Conservation (phyloP, 352 stramenopile species). For the Pythium guiyangense region DNA sequence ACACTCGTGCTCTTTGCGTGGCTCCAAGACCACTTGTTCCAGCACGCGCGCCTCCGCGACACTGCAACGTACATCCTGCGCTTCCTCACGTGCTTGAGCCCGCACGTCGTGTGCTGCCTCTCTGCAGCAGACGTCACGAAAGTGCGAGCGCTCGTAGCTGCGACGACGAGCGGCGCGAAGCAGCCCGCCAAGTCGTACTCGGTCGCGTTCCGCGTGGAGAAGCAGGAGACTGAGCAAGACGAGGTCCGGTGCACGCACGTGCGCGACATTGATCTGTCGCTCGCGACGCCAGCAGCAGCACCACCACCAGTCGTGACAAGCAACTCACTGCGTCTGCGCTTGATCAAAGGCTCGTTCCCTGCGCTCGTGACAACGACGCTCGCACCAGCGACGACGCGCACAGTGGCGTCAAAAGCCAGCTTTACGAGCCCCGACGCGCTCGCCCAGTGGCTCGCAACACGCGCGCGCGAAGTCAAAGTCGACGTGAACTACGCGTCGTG, state of each 20-base stretch:
- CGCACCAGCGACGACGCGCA: conserved; percentile 23
- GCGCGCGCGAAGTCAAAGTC: conserved; percentile 19
- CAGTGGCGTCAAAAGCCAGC: background rate
- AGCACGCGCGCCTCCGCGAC: conserved; percentile 33
- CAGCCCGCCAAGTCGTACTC: conserved; percentile 14
- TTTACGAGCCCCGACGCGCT: conserved; percentile 21
- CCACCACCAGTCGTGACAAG: background rate
- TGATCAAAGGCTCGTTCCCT: conserved; percentile 40
- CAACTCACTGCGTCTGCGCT: background rate
- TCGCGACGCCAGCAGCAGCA: background rate
- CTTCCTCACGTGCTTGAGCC: no score
- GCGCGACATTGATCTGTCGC: background rate
- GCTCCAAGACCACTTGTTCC: conserved; percentile 44
- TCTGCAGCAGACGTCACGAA: conserved; percentile 7
- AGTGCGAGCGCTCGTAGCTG: conserved; percentile 4
- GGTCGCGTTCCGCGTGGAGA: conserved; percentile 12
- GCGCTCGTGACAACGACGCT: conserved; percentile 20
- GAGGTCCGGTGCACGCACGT: conserved; percentile 6
- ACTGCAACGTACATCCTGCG: conserved; percentile 71
- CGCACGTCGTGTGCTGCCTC: conserved; percentile 14
- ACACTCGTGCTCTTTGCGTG: conserved; percentile 65
- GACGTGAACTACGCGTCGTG: conserved; percentile 12
- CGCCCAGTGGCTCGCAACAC: conserved; percentile 15
- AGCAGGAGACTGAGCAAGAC: conserved; percentile 12
- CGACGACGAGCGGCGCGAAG: background rate